Base-by-base conservation (phyloP, 2,329 filamentous ascomycete species). In the Phyllosticta ampelicida region DNA sequence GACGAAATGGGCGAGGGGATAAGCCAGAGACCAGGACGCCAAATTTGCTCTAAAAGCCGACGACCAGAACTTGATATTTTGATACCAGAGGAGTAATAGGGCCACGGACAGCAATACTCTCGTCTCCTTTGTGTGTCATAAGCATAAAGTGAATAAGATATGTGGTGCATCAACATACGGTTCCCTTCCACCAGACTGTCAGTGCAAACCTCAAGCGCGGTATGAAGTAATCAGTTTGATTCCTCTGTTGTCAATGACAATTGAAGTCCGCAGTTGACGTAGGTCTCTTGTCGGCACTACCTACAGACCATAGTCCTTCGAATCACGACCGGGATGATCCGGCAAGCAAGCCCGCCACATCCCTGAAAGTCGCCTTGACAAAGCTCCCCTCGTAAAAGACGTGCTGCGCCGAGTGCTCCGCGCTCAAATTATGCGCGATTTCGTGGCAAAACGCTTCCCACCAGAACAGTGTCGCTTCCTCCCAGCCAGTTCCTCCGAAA, bases 401-500 rank as follows among this genome's bases (percentile, higher is more conserved):
- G 11, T 60, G 58, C 44, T 48, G 21, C 10, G 58, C 53, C 18
- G 51, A 71, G 71, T 97, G 92, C 62, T 84, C 80, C 44, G 75
- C 74, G 9, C 96, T 89, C 57, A 99, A 75, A 70, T 99, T 99
- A 74, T 99, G 94, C 60, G 94, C 91, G 71, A 99, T 75, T 74
- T 99, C 95, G 70, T 99, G 94, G 62, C 90, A 95, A 61, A 96
- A 71, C n/a, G 94, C 90, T 62, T 96, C 87, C 83, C 87, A 96
- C 92, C 92, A 97, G 78, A 91, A 95, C 1, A 86, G 82, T 59
- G 84, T 77, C 2, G 89, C 89, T 61, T 94, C 87, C 3, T 82
- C 78, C 68, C 77, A 83, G 21, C 13, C 29, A 4, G 20, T 30
- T 16, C n/a, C 1, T 70, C 18, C 26, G 19, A 62, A 21, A 2